Evolutionary conservation across 2,329 filamentous ascomycete species (phyloP).

Genomic region (Fusarium stilboides): DNA sequence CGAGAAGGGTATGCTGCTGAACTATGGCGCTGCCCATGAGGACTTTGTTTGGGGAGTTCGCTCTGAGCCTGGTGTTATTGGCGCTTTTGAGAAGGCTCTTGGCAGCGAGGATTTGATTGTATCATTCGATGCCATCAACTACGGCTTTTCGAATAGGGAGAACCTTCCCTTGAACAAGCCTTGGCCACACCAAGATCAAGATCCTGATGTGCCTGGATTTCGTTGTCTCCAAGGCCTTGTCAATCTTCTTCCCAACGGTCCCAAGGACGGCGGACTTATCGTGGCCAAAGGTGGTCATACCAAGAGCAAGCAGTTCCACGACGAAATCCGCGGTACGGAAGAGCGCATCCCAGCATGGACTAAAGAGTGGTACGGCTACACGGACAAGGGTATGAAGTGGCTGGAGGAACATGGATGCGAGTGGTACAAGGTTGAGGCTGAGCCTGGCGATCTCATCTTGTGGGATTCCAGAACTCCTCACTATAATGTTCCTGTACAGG

Average conservation of each 20-base stretch:
- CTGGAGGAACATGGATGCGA: constrained; percentile 52
- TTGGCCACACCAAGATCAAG: constrained; percentile 46
- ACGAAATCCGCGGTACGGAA: constrained; percentile 53
- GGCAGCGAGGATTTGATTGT: constrained; percentile 63
- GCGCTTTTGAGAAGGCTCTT: constrained; percentile 62
- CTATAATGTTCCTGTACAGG: constrained; percentile 58
- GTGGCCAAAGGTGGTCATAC: constrained; percentile 48
- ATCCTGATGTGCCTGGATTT: constrained; percentile 57
- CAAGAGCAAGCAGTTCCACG: constrained; percentile 54
- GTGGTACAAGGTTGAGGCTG: constrained; percentile 58
- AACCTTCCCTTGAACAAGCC: constrained; percentile 48
- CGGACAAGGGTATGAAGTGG: constrained; percentile 57
- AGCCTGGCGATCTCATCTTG: constrained; percentile 61
- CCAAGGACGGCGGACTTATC: constrained; percentile 55
- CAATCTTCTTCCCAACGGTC: constrained; percentile 57
- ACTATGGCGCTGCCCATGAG: constrained; percentile 64
- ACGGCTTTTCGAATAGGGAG: constrained; percentile 60
- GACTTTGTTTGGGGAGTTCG: constrained; percentile 64
- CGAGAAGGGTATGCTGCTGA: constrained; percentile 64
- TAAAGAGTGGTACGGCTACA: constrained; percentile 53
- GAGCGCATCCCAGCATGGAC: constrained; percentile 58
- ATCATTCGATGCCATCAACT: constrained; percentile 58
- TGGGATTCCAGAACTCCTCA: constrained; percentile 59
- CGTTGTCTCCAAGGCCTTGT: constrained; percentile 67
- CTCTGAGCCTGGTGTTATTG: constrained; percentile 62